A percentile compares a stretch with the other conserved stretches of the same genome.
phyloP scores from a whole-genome alignment of 495 filamentous ascomycete species.

The Elaphomyces granulatus region DNA sequence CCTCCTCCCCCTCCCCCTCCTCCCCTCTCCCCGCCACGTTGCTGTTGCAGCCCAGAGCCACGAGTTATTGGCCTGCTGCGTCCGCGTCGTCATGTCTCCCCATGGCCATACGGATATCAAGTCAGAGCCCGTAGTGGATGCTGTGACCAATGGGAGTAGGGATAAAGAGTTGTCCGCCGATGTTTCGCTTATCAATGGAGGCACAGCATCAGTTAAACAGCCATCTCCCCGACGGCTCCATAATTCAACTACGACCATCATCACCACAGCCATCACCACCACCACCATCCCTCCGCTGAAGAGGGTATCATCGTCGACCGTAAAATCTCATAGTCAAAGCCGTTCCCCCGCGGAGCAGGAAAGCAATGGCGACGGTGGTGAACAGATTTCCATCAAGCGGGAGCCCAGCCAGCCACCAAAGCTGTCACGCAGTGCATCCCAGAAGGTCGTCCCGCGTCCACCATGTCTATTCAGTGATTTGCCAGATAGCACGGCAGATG shows the following conservation, averaged over 20 bases:
- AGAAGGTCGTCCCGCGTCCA: conserved; percentile 46
- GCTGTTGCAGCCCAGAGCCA: not conserved
- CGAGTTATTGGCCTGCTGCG: conserved; percentile 17
- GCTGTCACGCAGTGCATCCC: conserved; percentile 56
- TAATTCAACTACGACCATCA: too few species aligned
- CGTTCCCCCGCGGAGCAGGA: conserved; percentile 26
- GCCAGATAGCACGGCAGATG: conserved; percentile 60
- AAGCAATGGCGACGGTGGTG: conserved; percentile 5
- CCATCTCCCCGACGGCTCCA: too few species aligned
- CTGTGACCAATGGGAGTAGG: conserved; percentile 28
- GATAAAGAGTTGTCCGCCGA: conserved; percentile 12
- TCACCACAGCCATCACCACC: too few species aligned
- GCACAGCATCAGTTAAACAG: too few species aligned
- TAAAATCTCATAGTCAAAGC: conserved; percentile 21
- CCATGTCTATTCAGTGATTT: conserved; percentile 53
- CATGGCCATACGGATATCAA: conserved; percentile 33
- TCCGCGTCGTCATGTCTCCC: conserved; percentile 34
- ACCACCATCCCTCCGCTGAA: too few species aligned
- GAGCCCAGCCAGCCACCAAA: conserved; percentile 58
- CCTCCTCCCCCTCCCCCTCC: conserved; percentile 2
- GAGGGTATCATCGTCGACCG: conserved; percentile 10
- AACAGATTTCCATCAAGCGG: conserved; percentile 32
- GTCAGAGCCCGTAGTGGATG: conserved; percentile 24
- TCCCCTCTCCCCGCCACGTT: conserved; percentile 1
- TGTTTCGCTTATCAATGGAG: conserved; percentile 13